Evolutionary conservation across 1,139 yeast genomes (phyloP), one percentile per base, ranked within the genome.

Genomic region (Sugiyamaella castrensis): DNA sequence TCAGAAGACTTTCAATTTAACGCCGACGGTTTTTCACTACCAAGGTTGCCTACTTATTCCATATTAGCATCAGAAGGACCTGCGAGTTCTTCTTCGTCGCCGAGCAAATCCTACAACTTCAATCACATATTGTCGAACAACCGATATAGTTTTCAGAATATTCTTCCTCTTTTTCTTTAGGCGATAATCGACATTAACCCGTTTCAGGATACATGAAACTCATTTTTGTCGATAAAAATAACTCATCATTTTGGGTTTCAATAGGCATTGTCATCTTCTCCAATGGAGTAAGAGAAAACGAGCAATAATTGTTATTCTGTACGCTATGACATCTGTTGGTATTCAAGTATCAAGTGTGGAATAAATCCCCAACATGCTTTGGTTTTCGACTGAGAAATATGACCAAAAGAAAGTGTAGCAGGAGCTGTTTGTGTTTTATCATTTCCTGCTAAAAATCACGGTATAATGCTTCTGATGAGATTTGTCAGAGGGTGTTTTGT

Each of bases 311-410:
- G 53, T 53, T 1, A 24, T 41, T 1, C 31, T 53, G 8, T 55
- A 55, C 31, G 57, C 57, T 9, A 37, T 55, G 13, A 42, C 57
- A 4, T 50, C 57, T 2, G 34, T 53, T 2, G 58, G 58, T 2
- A 48, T 57, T 2, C 57, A 55, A 31, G 38, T 40, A 12, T 37
- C 24, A 19, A 19, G 24, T 19, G 24, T 19, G 24, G 24, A 19
- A 19, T 19, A 4, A 19, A 19, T 19, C 24, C 5, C 24, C 5
- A 5, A 19, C 24, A 19, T 19, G 24, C 24, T 19, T 19, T 19
- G 24, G 24, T 19, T 19, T 19, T 19, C 5, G 24, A 19, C 24
- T 19, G 24, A 19, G 5, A 19, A 19, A 19, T 19, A 19, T 19
- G 24, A 5, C 24, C 24, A 5, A 3, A 19, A 19, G 5, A 19